A percentile compares a stretch with the other conserved stretches of the same genome.
phyloP scores from a whole-genome alignment of 2,329 filamentous ascomycete genomes.

The Cordyceps pruinosa region DNA sequence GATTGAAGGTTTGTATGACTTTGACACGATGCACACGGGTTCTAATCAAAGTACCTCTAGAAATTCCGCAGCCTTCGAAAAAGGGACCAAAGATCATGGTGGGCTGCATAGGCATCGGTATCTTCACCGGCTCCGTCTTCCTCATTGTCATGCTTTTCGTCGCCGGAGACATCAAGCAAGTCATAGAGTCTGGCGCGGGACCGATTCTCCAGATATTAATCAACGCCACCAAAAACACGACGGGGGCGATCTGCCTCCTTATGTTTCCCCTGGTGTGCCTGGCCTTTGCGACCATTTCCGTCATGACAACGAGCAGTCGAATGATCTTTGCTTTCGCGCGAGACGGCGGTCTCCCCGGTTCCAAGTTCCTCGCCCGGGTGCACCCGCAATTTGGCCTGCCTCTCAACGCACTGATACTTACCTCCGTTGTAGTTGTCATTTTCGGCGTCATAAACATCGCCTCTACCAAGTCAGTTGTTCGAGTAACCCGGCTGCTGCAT shows the following conservation, averaged over 20 bases:
- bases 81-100: slow-evolving; percentile 34
- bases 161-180: slow-evolving; percentile 47
- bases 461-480: slow-evolving; percentile 41
- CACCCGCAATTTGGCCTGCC: slow-evolving; percentile 57
- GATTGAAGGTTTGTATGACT: slow-evolving; percentile 21
- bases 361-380: slow-evolving; percentile 52
- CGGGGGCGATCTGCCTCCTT: slow-evolving; percentile 56
- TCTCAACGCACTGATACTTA: slow-evolving; percentile 58
- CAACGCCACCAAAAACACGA: slow-evolving; percentile 54
- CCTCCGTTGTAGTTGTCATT: slow-evolving; percentile 53
- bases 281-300: slow-evolving; percentile 54
- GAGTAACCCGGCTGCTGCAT: too few species aligned
- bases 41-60: slow-evolving; percentile 1
- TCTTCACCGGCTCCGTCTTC: slow-evolving; percentile 56
- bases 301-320: slow-evolving; percentile 59
- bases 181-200: slow-evolving; percentile 49
- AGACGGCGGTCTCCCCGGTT: slow-evolving; percentile 60
- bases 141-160: slow-evolving; percentile 58
- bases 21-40: too few species aligned
- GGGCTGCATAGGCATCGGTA: slow-evolving; percentile 55
- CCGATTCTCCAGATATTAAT: slow-evolving; percentile 57
- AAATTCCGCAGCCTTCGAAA: slow-evolving; percentile 25
- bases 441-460: slow-evolving; percentile 67
- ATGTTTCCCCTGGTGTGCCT: slow-evolving; percentile 61
- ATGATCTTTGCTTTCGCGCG: slow-evolving; percentile 60